Percentiles rank a stretch among this genome's conserved stretches.
phyloP scores from a whole-genome alignment of 352 stramenopile species.

The Phytophthora vignae region DNA sequence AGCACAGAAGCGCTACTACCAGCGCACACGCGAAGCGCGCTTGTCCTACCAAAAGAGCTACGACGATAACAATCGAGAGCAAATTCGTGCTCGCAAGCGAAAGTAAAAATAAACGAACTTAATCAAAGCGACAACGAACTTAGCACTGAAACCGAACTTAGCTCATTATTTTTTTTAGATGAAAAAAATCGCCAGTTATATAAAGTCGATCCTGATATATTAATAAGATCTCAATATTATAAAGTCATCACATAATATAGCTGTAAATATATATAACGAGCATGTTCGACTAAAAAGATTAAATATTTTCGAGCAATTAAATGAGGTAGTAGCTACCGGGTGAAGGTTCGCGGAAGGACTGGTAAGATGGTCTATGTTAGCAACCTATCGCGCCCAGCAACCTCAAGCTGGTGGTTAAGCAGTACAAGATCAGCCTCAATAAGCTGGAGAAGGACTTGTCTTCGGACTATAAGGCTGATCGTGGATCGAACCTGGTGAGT shows the following conservation, averaged over 20 bases:
- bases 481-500: not conserved
- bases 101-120: slow-evolving; percentile 12
- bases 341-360: not conserved
- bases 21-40: slow-evolving; percentile 2
- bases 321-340: slow-evolving; percentile 14
- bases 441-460: not conserved
- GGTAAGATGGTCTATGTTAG: slow-evolving; percentile 8
- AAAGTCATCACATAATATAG: slow-evolving; percentile 10
- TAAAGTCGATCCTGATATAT: slow-evolving; percentile 20
- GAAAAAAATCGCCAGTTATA: no score
- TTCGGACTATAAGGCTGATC: not conserved
- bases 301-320: slow-evolving; percentile 4
- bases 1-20: slow-evolving; percentile 15
- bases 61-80: slow-evolving; percentile 20
- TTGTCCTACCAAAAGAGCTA: slow-evolving; percentile 12
- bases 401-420: slow-evolving; percentile 1
- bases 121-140: not conserved
- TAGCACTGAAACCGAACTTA: not conserved
- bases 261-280: not conserved
- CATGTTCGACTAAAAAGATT: slow-evolving; percentile 12
- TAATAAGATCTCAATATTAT: slow-evolving; percentile 8
- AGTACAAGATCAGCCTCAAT: not conserved
- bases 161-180: not conserved
- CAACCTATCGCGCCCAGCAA: slow-evolving; percentile 7
- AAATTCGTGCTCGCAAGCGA: slow-evolving; percentile 14